Conservation (phyloP, 2,329 filamentous ascomycete species). For the Botryosphaeria dothidea region DNA sequence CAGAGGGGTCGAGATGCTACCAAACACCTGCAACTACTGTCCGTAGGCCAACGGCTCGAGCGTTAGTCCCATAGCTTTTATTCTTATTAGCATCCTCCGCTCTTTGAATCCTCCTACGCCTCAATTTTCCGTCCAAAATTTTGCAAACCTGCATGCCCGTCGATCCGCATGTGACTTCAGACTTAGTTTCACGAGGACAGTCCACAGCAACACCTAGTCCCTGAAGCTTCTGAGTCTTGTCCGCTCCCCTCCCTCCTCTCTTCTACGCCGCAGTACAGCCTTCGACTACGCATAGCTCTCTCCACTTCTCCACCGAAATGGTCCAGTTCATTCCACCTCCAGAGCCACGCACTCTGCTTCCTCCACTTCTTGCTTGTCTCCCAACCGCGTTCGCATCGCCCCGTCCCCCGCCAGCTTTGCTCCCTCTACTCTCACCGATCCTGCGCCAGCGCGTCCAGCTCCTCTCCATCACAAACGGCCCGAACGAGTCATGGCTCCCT, state of each 20-base stretch:
- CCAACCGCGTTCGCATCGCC: slow-evolving; percentile 61
- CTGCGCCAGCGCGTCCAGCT: slow-evolving; percentile 64
- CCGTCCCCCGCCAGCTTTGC: slow-evolving; percentile 60
- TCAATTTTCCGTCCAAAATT: neutral
- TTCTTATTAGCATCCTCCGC: neutral
- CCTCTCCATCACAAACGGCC: slow-evolving; percentile 54
- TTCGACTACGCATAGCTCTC: neutral
- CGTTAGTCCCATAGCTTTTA: neutral
- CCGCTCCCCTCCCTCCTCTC: neutral
- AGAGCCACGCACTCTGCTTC: slow-evolving; percentile 58
- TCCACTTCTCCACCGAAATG: slow-evolving; percentile 38
- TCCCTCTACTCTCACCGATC: slow-evolving; percentile 63
- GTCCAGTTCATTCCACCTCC: slow-evolving; percentile 58
- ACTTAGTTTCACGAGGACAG: slow-evolving; percentile 8
- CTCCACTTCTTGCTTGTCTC: slow-evolving; percentile 64
- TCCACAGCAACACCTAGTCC: neutral
- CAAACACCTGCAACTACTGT: slow-evolving; percentile 11
- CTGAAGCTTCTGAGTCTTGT: neutral
- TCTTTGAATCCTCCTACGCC: neutral
- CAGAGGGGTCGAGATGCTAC: slow-evolving; percentile 13
- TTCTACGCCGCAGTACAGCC: neutral
- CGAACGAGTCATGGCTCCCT: slow-evolving; percentile 67
- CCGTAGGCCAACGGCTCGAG: slow-evolving; percentile 6
- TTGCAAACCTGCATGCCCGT: neutral
- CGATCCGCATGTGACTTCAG: slow-evolving; percentile 12